phyloP scores from a whole-genome alignment of 345 rosid genomes.

The Psidium friedrichsthalianum region DNA sequence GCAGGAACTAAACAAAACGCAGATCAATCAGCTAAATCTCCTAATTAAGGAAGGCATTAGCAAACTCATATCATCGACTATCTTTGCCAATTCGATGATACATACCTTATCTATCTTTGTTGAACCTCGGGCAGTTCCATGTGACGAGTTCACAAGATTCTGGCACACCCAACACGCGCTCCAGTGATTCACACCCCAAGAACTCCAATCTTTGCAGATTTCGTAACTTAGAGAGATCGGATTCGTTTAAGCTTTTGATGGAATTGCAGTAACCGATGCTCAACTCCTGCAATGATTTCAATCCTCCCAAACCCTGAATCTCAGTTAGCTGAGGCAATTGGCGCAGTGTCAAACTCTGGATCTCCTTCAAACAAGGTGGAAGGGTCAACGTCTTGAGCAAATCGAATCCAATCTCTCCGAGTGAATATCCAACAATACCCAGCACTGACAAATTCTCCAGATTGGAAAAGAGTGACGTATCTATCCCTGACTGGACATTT shows the following conservation, averaged over 20 bases:
- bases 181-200: no score
- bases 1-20: background rate
- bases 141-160: background rate
- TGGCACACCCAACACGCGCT: background rate
- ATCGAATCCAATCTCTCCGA: no score
- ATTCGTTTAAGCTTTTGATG: no score
- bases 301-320: background rate
- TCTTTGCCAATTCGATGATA: background rate
- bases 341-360: accelerated
- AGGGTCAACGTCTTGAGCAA: no score
- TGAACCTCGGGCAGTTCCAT: background rate
- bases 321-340: background rate
- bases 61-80: background rate
- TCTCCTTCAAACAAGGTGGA: background rate
- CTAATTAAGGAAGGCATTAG: background rate
- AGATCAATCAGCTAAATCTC: background rate
- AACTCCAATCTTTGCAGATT: no score
- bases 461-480: no score
- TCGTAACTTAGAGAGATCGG: no score
- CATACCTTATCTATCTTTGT: no score
- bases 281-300: background rate
- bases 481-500: no score
- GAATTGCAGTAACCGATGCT: background rate
- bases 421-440: no score
- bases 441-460: no score